Percentiles rank a stretch among this genome's conserved stretches.
phyloP scores from a whole-genome alignment of 2,329 filamentous ascomycete genomes.

The Calonectria hawksworthii region DNA sequence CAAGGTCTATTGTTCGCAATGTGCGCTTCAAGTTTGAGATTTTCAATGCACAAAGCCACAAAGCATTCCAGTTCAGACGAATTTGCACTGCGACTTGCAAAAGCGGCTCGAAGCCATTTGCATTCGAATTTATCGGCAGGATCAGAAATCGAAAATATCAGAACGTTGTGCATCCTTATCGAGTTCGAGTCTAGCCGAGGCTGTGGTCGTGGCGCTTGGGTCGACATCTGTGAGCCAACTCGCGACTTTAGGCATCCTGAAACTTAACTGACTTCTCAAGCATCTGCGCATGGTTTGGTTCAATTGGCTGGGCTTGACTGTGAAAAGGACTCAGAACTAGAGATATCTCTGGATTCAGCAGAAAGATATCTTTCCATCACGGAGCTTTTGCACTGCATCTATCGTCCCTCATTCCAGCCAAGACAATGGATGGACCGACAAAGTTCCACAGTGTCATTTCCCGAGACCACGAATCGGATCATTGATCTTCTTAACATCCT shows the following conservation, averaged over 20 bases:
- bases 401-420: not conserved
- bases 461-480: not conserved
- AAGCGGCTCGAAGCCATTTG: not conserved
- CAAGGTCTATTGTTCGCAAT: conserved; percentile 15
- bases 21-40: conserved; percentile 24
- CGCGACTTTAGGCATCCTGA: not conserved
- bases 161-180: conserved; percentile 8
- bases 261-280: not conserved
- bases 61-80: not conserved
- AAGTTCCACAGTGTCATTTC: not conserved
- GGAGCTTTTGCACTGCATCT: not conserved
- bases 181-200: conserved; percentile 15
- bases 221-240: conserved; percentile 18
- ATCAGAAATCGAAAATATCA: not conserved
- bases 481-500: not conserved
- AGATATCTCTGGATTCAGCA: not conserved
- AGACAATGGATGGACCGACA: not conserved
- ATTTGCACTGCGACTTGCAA: not conserved
- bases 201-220: conserved; percentile 16
- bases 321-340: not conserved
- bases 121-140: not conserved
- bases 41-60: conserved; percentile 17
- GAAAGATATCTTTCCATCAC: not conserved
- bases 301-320: not conserved
- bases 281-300: not conserved